These are phyloP conservation scores for Fusarium domesticum DNA, from an alignment of 2,329 filamentous ascomycete genomes.

Conservation along the genomic window DNA sequence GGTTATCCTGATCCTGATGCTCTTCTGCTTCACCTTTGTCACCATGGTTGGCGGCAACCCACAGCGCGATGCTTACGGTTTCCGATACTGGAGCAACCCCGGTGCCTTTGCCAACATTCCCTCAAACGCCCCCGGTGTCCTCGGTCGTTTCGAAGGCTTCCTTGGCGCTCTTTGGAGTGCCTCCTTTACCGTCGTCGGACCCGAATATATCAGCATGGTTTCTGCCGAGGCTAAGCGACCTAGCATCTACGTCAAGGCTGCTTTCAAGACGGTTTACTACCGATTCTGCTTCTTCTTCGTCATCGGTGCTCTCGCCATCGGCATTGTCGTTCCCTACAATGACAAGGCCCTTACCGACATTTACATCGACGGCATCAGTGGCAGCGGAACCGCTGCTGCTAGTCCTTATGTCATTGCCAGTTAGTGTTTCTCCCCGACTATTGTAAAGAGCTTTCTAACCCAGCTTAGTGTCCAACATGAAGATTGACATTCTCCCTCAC, in stretches of 20 bases:
- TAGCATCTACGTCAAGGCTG: constrained; percentile 60
- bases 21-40: constrained; percentile 75
- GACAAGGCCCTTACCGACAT: constrained; percentile 55
- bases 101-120: constrained; percentile 43
- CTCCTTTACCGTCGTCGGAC: constrained; percentile 61
- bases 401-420: constrained; percentile 63
- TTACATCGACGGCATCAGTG: constrained; percentile 36
- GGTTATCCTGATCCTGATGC: constrained; percentile 61
- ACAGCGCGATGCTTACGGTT: constrained; percentile 63
- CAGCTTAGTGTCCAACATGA: constrained; percentile 45
- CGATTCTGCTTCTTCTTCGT: constrained; percentile 70
- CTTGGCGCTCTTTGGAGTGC: constrained; percentile 64
- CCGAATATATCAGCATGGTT: constrained; percentile 66
- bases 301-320: constrained; percentile 63
- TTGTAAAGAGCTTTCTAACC: neutral
- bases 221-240: constrained; percentile 68
- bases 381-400: constrained; percentile 47
- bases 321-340: constrained; percentile 64
- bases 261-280: constrained; percentile 72
- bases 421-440: neutral
- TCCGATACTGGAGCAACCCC: constrained; percentile 59
- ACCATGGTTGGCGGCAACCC: constrained; percentile 79
- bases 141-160: constrained; percentile 70
- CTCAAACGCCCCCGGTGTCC: constrained; percentile 54
- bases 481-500: constrained; percentile 52